Evolutionary conservation across 257 asterid genomes (phyloP).

Genomic region (Solanum paucissectum): DNA sequence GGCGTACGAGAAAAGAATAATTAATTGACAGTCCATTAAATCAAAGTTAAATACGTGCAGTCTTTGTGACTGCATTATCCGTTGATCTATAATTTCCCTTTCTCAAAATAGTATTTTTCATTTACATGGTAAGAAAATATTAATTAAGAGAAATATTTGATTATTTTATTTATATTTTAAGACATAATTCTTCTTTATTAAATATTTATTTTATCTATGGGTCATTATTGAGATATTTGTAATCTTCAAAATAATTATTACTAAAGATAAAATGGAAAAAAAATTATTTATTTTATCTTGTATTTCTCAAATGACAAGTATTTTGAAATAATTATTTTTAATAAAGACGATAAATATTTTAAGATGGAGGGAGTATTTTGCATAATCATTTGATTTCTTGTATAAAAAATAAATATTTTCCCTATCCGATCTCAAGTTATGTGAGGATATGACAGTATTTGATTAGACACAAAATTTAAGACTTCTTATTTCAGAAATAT

Average conservation of each 20-base stretch:
- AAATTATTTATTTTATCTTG: neutral
- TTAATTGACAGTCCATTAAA: neutral
- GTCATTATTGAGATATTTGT: neutral
- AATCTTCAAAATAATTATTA: neutral
- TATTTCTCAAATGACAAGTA: neutral
- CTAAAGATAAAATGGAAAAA: neutral
- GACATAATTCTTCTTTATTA: neutral
- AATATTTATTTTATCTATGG: neutral
- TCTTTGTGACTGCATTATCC: neutral
- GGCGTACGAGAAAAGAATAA: neutral
- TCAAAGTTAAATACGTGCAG: neutral
- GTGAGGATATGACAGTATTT: too few species aligned
- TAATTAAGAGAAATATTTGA: neutral
- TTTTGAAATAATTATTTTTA: too few species aligned
- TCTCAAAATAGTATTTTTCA: neutral
- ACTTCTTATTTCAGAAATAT: neutral
- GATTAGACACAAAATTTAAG: neutral
- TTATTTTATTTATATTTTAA: neutral
- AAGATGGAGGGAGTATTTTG: neutral
- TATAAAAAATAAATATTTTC: neutral
- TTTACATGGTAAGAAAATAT: neutral
- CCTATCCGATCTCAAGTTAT: too few species aligned
- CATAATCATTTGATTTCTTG: neutral
- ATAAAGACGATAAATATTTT: neutral
- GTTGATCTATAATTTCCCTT: neutral